Percentiles rank a stretch among this genome's conserved stretches.
Evolutionary conservation across 2,329 filamentous ascomycete species (phyloP).

Genomic region (Claviceps cyperi): DNA sequence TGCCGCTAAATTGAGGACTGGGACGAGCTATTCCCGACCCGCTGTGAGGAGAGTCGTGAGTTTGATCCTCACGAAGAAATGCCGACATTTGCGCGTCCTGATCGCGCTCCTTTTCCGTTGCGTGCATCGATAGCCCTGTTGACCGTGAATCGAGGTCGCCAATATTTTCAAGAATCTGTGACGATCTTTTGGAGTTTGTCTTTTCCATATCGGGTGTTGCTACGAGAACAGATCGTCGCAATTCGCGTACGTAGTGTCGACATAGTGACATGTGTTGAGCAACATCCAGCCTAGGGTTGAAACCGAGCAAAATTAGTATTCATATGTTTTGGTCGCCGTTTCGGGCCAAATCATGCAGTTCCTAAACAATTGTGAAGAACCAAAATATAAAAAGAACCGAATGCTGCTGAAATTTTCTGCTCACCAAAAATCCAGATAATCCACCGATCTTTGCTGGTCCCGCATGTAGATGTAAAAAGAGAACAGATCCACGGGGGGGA

Average conservation of each 20-base stretch:
- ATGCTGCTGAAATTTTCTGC: slow-evolving; percentile 14
- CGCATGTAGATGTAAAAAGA: slow-evolving; percentile 99
- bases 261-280: slow-evolving; percentile 97
- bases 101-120: slow-evolving; percentile 57
- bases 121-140: slow-evolving; percentile 46
- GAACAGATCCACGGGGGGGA: slow-evolving; percentile 90
- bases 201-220: slow-evolving; percentile 85
- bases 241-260: slow-evolving; percentile 89
- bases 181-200: slow-evolving; percentile 69
- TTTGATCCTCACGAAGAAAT: slow-evolving; percentile 59
- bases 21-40: slow-evolving; percentile 30
- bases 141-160: slow-evolving; percentile 50
- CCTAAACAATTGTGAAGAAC: too few relatives aligned
- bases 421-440: slow-evolving; percentile 97
- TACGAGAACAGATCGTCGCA: slow-evolving; percentile 82
- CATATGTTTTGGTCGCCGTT: too few relatives aligned
- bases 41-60: slow-evolving; percentile 39
- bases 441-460: slow-evolving; percentile 92
- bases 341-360: neutral
- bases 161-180: slow-evolving; percentile 58
- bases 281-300: slow-evolving; percentile 74
- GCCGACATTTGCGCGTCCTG: slow-evolving; percentile 85
- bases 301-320: neutral
- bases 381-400: neutral
- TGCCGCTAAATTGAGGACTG: slow-evolving; percentile 41